Conservation (phyloP, 2,329 filamentous ascomycete genomes). For the Hypocreales sp. region DNA sequence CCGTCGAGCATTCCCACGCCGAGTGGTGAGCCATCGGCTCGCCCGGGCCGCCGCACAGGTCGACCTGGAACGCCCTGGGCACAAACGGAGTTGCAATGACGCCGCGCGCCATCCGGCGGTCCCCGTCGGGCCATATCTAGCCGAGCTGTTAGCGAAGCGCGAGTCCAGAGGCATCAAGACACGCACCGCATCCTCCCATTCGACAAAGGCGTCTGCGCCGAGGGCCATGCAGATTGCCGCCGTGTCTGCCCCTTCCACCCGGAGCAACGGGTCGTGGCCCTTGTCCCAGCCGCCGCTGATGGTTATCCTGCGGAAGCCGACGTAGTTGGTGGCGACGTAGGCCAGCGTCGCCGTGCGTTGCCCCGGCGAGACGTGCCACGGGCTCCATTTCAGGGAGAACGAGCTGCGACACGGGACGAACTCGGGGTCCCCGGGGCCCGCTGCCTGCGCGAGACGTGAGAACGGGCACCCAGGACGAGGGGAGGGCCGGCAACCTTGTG, state of each 20-base stretch:
- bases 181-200: conserved; percentile 36
- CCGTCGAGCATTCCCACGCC: conserved; percentile 28
- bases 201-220: conserved; percentile 35
- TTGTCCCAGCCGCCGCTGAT: conserved; percentile 19
- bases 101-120: conserved; percentile 29
- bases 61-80: conserved; percentile 33
- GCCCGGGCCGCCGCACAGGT: conserved; percentile 16
- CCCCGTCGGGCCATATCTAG: conserved; percentile 26
- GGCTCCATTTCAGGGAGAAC: conserved; percentile 38
- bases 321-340: conserved; percentile 33
- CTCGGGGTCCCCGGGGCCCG: conserved; percentile 27
- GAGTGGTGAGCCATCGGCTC: conserved; percentile 18
- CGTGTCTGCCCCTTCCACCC: conserved; percentile 24
- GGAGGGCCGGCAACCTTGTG: too few relatives aligned
- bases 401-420: conserved; percentile 31
- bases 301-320: conserved; percentile 37
- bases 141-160: neutral
- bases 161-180: neutral
- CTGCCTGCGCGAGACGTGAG: conserved; percentile 7
- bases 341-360: conserved; percentile 28
- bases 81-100: conserved; percentile 36
- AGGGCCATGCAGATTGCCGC: conserved; percentile 34
- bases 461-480: too few relatives aligned
- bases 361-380: conserved; percentile 26
- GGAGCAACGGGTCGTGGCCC: conserved; percentile 19